Base-by-base conservation (phyloP, 1,139 yeast species). In the Magnusiomyces tetraspermus region DNA sequence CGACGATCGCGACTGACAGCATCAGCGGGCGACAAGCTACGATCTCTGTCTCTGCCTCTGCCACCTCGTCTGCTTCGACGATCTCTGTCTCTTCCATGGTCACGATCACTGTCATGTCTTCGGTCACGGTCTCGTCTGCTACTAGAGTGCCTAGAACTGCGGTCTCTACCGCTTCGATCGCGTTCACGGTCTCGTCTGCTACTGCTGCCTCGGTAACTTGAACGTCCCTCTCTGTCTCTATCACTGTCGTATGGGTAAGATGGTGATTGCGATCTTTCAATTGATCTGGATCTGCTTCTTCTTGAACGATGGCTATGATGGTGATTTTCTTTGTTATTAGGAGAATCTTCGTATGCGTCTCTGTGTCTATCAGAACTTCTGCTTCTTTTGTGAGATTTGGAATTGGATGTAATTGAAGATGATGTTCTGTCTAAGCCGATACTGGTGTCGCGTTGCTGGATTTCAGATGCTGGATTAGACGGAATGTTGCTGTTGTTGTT, bases 1-100 rank as follows among this genome's bases (percentile, higher is more conserved):
- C 73, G 59, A 44, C 62, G 58, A 53, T 68, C 72, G 17, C 71
- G 60, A 36, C 66, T 68, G 1, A 28, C 48, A 40, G 24, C 37
- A 4, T 48, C 24, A 17, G 13, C 22, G 4, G 42, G 49, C 2
- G 40, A 36, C 15, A 17, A 22, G 21, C 41, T 36, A 22, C 50
- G 33, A 24, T 51, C 51, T 17, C 51, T 47, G 43, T 52, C 49
- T n/a, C 42, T n/a, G 17, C 40, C 41, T 10, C 47, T 30, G 46
- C 38, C 47, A n/a, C n/a, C n/a, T 19, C 57, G 42, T 21, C 42
- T 44, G 30, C 48, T 46, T 8, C 50, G 49, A n/a, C 51, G 46
- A 36, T 48, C 52, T 23, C 52, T 45, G 13, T 37, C 49, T 30
- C 55, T 45, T 23, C 54, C 24, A 19, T 24, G 24, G 5, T 38